Conservation (phyloP, 2,329 filamentous ascomycete genomes). For the Colletotrichum phormii region DNA sequence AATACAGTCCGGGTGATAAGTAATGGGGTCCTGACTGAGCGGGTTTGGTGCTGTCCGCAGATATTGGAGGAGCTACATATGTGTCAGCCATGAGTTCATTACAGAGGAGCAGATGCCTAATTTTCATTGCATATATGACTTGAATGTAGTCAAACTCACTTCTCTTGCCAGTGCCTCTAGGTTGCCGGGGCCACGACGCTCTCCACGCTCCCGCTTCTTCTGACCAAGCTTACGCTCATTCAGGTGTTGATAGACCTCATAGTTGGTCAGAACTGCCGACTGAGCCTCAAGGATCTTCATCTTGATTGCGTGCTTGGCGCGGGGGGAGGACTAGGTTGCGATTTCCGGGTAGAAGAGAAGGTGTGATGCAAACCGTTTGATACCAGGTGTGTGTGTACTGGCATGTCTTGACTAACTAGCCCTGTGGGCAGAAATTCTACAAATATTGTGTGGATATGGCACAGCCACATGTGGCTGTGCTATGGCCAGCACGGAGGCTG, state of each 20-base stretch:
- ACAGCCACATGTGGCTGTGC: too few relatives aligned
- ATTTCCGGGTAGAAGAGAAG: background rate
- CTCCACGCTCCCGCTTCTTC: slow-evolving; percentile 50
- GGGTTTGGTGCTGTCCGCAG: slow-evolving; percentile 66
- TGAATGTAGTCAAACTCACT: slow-evolving; percentile 54
- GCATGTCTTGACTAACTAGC: too few relatives aligned
- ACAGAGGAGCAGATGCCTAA: slow-evolving; percentile 25
- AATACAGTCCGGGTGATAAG: slow-evolving; percentile 66
- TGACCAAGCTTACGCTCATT: slow-evolving; percentile 65
- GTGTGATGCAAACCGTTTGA: background rate
- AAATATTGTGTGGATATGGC: too few relatives aligned
- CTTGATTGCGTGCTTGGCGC: slow-evolving; percentile 31
- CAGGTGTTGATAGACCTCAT: slow-evolving; percentile 77
- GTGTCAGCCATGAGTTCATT: slow-evolving; percentile 31
- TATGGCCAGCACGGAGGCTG: too few relatives aligned
- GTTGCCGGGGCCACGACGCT: slow-evolving; percentile 64
- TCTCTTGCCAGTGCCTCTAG: slow-evolving; percentile 73
- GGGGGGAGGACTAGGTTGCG: background rate
- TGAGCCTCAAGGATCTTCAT: slow-evolving; percentile 81
- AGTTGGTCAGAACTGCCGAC: slow-evolving; percentile 77
- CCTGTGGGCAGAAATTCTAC: too few relatives aligned
- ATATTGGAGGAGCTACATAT: slow-evolving; percentile 68
- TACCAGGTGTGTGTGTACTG: too few relatives aligned
- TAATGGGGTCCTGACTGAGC: slow-evolving; percentile 64
- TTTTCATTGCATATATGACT: slow-evolving; percentile 2